Percentiles rank a stretch among this genome's conserved stretches.
Evolutionary conservation across 1,284 basidiomycete species (phyloP).

Genomic region (Rhodofomes roseus): DNA sequence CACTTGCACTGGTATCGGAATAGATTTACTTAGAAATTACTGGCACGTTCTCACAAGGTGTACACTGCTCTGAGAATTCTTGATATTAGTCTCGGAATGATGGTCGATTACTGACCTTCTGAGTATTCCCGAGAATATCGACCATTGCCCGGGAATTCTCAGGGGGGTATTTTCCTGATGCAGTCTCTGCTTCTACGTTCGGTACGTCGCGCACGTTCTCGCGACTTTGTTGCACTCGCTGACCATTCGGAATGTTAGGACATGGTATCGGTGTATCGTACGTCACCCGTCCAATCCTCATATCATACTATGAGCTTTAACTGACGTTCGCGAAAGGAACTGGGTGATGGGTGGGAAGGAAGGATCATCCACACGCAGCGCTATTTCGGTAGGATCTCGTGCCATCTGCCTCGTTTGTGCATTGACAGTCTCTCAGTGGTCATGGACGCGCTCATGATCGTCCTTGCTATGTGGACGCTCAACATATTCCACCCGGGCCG

Average conservation of each 20-base stretch:
- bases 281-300: neutral
- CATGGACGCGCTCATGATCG: constrained; percentile 56
- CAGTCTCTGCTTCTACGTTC: constrained; percentile 37
- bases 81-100: no score
- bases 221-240: no score
- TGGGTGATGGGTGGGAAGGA: constrained; percentile 51
- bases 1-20: no score
- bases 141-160: no score
- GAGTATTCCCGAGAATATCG: no score
- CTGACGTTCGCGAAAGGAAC: constrained; percentile 30
- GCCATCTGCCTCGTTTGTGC: neutral
- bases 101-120: no score
- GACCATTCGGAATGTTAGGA: constrained; percentile 24
- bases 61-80: no score
- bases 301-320: neutral
- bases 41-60: no score
- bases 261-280: constrained; percentile 47
- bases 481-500: constrained; percentile 53
- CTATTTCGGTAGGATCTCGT: constrained; percentile 44
- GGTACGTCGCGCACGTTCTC: constrained; percentile 27
- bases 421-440: neutral
- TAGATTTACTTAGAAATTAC: no score
- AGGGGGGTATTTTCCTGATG: no score
- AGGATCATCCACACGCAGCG: constrained; percentile 48
- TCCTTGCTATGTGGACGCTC: constrained; percentile 50